These are phyloP conservation scores for Prunus mume DNA, from an alignment of 306 rosid genomes.

Conservation along the genomic window DNA sequence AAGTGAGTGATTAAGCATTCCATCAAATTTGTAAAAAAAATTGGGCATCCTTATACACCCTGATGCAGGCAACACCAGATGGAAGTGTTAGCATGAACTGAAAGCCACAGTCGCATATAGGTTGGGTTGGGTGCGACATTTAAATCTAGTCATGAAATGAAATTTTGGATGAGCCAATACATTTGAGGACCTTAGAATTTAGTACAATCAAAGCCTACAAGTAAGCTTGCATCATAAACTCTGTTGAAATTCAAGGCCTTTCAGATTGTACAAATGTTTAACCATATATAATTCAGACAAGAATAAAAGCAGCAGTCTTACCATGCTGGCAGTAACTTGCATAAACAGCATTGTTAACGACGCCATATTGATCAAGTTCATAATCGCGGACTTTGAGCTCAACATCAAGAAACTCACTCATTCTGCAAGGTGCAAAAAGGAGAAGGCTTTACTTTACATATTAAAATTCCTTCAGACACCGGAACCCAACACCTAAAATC, in stretches of 20 bases:
- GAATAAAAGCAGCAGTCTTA: conserved; percentile 34
- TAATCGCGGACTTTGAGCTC: conserved; percentile 88
- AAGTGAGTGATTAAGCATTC: not conserved
- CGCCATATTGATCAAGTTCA: conserved; percentile 93
- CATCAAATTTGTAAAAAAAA: too few species aligned
- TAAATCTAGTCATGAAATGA: not conserved
- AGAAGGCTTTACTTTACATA: not conserved
- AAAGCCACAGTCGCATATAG: not conserved
- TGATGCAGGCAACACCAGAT: too few species aligned
- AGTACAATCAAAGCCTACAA: not conserved
- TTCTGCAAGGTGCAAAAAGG: conserved; percentile 43
- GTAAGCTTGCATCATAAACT: not conserved
- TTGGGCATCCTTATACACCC: too few species aligned
- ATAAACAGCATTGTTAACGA: conserved; percentile 85
- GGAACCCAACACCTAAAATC: too few species aligned
- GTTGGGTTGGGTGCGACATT: not conserved
- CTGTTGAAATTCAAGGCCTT: not conserved
- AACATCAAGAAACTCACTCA: conserved; percentile 59
- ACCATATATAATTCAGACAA: not conserved
- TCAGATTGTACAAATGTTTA: not conserved
- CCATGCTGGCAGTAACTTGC: conserved; percentile 94
- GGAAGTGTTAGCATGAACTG: too few species aligned
- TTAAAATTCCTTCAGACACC: too few species aligned
- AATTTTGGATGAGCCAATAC: not conserved
- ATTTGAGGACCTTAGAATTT: too few species aligned